Base-by-base conservation (phyloP, 495 filamentous ascomycete genomes). In the Choiromyces venosus region DNA sequence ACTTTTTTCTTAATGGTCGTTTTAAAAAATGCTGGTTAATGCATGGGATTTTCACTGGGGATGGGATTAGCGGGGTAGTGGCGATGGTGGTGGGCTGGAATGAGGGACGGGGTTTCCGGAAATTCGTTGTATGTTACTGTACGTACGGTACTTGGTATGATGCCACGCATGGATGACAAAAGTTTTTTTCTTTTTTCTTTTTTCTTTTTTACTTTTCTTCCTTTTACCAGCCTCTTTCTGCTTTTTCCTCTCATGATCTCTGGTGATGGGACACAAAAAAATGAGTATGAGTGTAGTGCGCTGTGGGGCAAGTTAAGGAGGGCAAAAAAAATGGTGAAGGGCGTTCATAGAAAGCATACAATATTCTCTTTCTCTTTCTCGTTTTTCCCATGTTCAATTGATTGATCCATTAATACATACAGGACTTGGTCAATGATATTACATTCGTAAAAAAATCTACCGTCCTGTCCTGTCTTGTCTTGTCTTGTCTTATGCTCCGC, bases 341-440 rank as follows among this genome's bases (percentile, higher is more conserved):
- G 52, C 52, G 52, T 61, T 61, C 52, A 61, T 61, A 61, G 25
- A 61, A 61, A 61, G 52, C 25, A 61, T 33, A 61, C 52, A 61
- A 12, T 61, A 61, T 29, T n/a, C 52, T 61, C 52, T 61, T n/a
- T 61, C 12, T 61, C 52, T 61, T 61, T 33, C 52, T 16, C 52
- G 25, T 61, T 14, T n/a, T n/a, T n/a, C 9, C 52, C 25, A 29
- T 29, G 25, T 61, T 14, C 25, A 18, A 61, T 33, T 33, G 25
- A 61, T 61, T 4, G 52, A 61, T 16, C 16, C 10, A 61, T 14
- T 40, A 40, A 16, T 33, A 33, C 25, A 29, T 12, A 33, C 25
- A 33, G n/a, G 10, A 12, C 52, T 33, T 12, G 52, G 52, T 33
- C 52, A 61, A 61, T 61, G 52, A 61, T 61, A 61, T 29, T 16